phyloP scores from a whole-genome alignment of 495 filamentous ascomycete genomes.

The Schizothecium vesticola region DNA sequence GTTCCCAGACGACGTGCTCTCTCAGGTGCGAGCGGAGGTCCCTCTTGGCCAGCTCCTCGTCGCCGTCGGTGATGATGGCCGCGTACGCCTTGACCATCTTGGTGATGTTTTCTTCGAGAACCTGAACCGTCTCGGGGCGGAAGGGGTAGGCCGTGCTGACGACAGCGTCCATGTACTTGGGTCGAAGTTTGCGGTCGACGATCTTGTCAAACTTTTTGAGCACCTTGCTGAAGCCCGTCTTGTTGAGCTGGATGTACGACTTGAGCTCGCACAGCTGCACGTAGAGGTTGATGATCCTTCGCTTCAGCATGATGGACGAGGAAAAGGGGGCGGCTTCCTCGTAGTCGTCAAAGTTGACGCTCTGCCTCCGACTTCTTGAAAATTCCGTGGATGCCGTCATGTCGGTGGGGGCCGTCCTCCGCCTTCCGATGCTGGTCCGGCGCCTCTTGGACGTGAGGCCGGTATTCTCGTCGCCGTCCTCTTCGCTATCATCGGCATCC shows the following conservation, averaged over 20 bases:
- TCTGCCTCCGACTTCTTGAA: constrained; percentile 47
- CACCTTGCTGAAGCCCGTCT: constrained; percentile 91
- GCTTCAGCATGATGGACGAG: constrained; percentile 81
- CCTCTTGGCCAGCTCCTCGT: constrained; percentile 64
- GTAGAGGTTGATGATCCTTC: constrained; percentile 77
- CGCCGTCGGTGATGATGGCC: constrained; percentile 71
- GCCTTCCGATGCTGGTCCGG: constrained; percentile 29
- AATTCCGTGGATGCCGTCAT: constrained; percentile 51
- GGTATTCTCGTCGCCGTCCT: constrained; percentile 64
- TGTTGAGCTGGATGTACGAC: constrained; percentile 93
- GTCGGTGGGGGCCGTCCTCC: constrained; percentile 40
- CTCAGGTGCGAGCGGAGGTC: constrained; percentile 87
- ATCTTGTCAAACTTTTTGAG: constrained; percentile 99
- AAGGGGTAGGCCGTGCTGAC: constrained; percentile 77
- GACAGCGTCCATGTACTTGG: constrained; percentile 64
- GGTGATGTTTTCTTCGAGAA: constrained; percentile 62
- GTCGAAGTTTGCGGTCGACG: constrained; percentile 69
- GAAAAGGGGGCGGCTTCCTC: constrained; percentile 74
- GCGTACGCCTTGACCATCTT: constrained; percentile 77
- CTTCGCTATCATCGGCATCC: constrained; percentile 50
- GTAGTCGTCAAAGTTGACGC: constrained; percentile 63
- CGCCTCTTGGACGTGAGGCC: constrained; percentile 42
- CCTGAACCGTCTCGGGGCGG: constrained; percentile 58
- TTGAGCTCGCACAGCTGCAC: constrained; percentile 94
- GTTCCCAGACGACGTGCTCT: constrained; percentile 98